These are phyloP conservation scores for Dactylonectria macrodidyma DNA, from an alignment of 2,329 filamentous ascomycete species.

Conservation along the genomic window DNA sequence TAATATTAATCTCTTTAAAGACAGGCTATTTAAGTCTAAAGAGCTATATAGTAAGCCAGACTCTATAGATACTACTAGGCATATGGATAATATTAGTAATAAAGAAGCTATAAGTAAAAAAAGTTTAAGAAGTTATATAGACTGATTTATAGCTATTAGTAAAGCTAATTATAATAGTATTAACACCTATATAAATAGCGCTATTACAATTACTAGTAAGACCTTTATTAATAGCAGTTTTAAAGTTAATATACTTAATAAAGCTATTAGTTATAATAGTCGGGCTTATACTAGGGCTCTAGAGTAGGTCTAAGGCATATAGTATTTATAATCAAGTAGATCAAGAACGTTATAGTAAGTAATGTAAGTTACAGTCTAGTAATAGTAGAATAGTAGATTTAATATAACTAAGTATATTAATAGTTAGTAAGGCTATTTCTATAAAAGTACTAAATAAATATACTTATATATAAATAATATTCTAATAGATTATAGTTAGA, in stretches of 20 bases:
- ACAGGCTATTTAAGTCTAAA: conserved; percentile 81
- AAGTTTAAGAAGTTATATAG: conserved; percentile 77
- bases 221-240: conserved; percentile 70
- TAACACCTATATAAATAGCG: conserved; percentile 79
- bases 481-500: no score
- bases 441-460: no score
- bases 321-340: no score
- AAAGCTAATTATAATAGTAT: conserved; percentile 70
- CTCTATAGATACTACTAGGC: conserved; percentile 79
- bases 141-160: conserved; percentile 77
- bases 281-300: no score
- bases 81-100: conserved; percentile 83
- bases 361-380: no score
- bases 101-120: conserved; percentile 79
- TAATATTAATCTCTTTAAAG: conserved; percentile 83
- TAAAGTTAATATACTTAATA: conserved; percentile 76
- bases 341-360: no score
- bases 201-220: conserved; percentile 71
- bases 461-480: no score
- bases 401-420: no score
- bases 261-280: conserved; percentile 73
- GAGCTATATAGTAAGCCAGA: conserved; percentile 83
- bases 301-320: no score
- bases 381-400: no score
- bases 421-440: no score